phyloP scores from a whole-genome alignment of 2,329 filamentous ascomycete genomes.

The Neophaeococcomyces mojaviensis region DNA sequence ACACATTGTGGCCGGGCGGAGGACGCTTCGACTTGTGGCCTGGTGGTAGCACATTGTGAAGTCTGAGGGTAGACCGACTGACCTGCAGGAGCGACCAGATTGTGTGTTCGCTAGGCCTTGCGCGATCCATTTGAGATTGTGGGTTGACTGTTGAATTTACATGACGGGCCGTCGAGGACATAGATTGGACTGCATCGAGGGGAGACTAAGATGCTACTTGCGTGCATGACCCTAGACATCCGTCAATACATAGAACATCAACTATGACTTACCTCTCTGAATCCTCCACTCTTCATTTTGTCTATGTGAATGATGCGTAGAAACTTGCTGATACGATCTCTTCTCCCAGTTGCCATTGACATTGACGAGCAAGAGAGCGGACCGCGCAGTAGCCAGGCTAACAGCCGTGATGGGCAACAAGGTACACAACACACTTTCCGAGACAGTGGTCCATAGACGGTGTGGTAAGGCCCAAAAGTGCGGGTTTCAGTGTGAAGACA shows the following conservation, averaged over 20 bases:
- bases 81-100: background rate
- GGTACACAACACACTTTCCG: no score
- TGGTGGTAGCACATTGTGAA: background rate
- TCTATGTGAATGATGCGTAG: no score
- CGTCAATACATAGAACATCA: slow-evolving; percentile 6
- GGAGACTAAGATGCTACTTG: background rate
- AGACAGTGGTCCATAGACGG: no score
- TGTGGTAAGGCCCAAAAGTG: no score
- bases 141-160: background rate
- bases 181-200: background rate
- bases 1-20: slow-evolving; percentile 3
- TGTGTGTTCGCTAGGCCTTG: background rate
- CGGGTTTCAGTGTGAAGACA: no score
- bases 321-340: no score
- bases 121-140: no score
- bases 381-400: no score
- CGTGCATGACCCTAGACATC: slow-evolving; percentile 2
- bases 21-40: slow-evolving; percentile 7
- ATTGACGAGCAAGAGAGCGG: no score
- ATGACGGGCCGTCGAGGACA: background rate
- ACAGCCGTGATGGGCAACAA: no score
- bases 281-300: background rate
- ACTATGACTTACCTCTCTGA: slow-evolving; percentile 1
- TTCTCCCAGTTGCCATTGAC: no score
- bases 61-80: background rate